Conservation (phyloP, 169 alveolate species). For the Eimeria tenella region DNA sequence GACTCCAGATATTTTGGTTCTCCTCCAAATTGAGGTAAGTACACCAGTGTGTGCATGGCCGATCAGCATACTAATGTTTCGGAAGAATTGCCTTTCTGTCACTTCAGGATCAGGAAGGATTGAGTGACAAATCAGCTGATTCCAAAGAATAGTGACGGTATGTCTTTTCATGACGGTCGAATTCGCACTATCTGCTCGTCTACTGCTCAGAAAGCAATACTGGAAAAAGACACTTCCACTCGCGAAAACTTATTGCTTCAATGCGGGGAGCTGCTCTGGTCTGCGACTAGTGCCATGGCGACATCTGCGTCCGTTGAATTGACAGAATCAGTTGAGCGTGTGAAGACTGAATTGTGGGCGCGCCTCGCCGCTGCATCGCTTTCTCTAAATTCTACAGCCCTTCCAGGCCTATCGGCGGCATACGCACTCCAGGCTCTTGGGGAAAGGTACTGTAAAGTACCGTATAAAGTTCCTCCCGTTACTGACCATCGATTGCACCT, state of each 20-base stretch:
- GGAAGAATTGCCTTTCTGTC: background rate
- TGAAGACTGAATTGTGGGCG: slow-evolving; percentile 52
- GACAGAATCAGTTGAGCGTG: background rate
- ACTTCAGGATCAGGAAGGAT: too few relatives aligned
- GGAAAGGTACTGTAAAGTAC: slow-evolving; percentile 31
- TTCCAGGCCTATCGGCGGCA: slow-evolving; percentile 42
- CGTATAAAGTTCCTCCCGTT: slow-evolving; percentile 35
- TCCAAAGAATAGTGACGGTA: too few relatives aligned
- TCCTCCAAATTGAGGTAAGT: slow-evolving; percentile 57
- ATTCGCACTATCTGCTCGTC: background rate
- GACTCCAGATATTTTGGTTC: slow-evolving; percentile 67
- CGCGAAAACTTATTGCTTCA: slow-evolving; percentile 31
- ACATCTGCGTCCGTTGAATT: slow-evolving; percentile 28
- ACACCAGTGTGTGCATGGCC: background rate
- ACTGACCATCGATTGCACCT: slow-evolving; percentile 9
- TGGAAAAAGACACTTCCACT: slow-evolving; percentile 49
- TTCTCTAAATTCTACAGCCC: background rate
- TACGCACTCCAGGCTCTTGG: slow-evolving; percentile 61
- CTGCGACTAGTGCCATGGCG: slow-evolving; percentile 46
- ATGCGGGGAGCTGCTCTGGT: slow-evolving; percentile 59
- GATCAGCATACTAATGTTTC: background rate
- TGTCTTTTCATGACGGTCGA: too few relatives aligned
- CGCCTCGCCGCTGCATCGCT: slow-evolving; percentile 70
- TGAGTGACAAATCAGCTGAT: too few relatives aligned
- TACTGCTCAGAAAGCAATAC: slow-evolving; percentile 39